A percentile compares a stretch with the other conserved stretches of the same genome.
Conservation (phyloP, 176 grass and related monocot species). For the Urochloa ruziziensis region DNA sequence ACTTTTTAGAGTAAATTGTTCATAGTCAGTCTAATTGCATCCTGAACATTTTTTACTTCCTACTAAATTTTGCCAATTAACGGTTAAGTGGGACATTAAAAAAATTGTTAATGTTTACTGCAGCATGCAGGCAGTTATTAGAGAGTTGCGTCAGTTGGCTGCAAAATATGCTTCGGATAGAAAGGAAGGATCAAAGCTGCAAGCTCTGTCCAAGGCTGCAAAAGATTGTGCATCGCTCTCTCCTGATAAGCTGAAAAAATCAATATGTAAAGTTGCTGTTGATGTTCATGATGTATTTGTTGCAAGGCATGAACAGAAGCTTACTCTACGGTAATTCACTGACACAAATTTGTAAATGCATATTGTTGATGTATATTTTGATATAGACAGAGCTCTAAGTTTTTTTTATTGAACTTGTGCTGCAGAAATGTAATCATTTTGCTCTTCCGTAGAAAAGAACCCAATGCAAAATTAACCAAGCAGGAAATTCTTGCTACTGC, state of each 20-base stretch:
- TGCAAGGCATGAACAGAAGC: constrained; percentile 3
- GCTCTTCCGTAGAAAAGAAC: constrained; percentile 37
- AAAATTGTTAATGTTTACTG: constrained; percentile 12
- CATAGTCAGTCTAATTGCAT: background rate
- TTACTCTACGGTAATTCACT: constrained; percentile 34
- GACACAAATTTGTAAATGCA: background rate
- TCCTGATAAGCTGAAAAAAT: constrained; percentile 33
- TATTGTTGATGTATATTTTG: constrained; percentile 5
- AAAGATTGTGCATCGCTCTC: constrained; percentile 40
- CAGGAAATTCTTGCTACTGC: constrained; percentile 47
- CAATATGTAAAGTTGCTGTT: constrained; percentile 35
- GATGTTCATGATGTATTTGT: constrained; percentile 56
- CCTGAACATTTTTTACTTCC: background rate
- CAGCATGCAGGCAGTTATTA: constrained; percentile 55
- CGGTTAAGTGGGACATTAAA: constrained; percentile 2
- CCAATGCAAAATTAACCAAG: constrained; percentile 49
- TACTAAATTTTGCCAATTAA: background rate
- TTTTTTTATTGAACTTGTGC: background rate
- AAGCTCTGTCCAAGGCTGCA: constrained; percentile 54
- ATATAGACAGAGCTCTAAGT: constrained; percentile 5
- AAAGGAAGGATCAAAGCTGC: constrained; percentile 50
- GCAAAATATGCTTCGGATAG: constrained; percentile 48
- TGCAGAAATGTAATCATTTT: constrained; percentile 48
- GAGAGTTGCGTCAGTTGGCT: constrained; percentile 60
- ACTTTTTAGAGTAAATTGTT: background rate